phyloP scores from a whole-genome alignment of 129 eudicot genomes.

The Logfia minima region DNA sequence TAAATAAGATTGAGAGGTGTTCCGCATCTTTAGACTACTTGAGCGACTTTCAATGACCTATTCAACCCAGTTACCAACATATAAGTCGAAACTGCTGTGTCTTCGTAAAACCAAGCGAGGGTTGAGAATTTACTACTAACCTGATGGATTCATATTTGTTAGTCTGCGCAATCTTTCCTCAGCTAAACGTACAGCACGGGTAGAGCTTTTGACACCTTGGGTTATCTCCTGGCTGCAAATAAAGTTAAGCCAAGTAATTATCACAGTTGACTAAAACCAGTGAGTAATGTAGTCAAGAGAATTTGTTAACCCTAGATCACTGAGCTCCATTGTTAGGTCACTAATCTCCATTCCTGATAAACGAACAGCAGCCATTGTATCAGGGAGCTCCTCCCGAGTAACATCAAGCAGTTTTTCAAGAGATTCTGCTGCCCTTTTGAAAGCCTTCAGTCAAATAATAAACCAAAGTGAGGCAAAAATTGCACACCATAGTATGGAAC shows the following conservation, averaged over 20 bases:
- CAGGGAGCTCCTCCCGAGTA: slow-evolving; percentile 88
- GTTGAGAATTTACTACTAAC: slow-evolving; percentile 38
- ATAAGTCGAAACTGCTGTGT: background rate
- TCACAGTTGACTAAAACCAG: background rate
- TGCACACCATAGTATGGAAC: background rate
- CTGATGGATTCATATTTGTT: slow-evolving; percentile 57
- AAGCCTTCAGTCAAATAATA: slow-evolving; percentile 56
- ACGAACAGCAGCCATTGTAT: slow-evolving; percentile 93
- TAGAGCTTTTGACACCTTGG: slow-evolving; percentile 87
- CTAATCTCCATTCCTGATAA: slow-evolving; percentile 99
- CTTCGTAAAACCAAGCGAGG: slow-evolving; percentile 10
- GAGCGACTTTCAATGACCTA: background rate
- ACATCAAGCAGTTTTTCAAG: slow-evolving; percentile 85
- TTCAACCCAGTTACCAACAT: background rate
- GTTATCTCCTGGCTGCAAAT: slow-evolving; percentile 73
- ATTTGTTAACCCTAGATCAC: slow-evolving; percentile 83
- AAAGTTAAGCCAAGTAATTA: background rate
- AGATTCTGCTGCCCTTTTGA: slow-evolving; percentile 92
- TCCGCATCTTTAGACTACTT: background rate
- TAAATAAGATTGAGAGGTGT: background rate
- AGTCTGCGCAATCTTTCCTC: slow-evolving; percentile 69
- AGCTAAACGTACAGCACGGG: slow-evolving; percentile 84
- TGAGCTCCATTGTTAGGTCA: slow-evolving; percentile 96
- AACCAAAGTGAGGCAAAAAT: slow-evolving; percentile 3
- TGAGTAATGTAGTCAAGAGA: background rate